These are phyloP conservation scores for Malbranchea zuffiana DNA, from an alignment of 2,329 filamentous ascomycete genomes.

Conservation along the genomic window DNA sequence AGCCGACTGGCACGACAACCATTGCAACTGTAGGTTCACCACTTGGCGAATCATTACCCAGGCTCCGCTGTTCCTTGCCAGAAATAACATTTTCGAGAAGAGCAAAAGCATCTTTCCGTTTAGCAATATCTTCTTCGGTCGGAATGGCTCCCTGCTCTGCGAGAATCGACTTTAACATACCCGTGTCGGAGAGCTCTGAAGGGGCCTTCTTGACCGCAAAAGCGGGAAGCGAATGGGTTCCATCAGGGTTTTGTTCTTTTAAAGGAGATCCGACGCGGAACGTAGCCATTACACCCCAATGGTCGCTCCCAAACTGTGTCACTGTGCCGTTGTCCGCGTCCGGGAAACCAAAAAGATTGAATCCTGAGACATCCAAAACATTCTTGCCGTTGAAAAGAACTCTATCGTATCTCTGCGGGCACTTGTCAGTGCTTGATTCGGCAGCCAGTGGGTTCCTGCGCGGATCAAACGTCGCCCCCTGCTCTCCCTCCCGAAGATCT, in stretches of 20 bases:
- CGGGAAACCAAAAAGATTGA: slow-evolving; percentile 49
- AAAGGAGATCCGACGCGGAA: slow-evolving; percentile 5
- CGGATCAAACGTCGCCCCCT: slow-evolving; percentile 56
- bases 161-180: slow-evolving; percentile 4
- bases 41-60: not conserved
- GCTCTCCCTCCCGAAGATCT: slow-evolving; percentile 46
- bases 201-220: not conserved
- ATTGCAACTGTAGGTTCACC: slow-evolving; percentile 29
- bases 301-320: slow-evolving; percentile 24
- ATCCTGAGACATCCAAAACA: slow-evolving; percentile 33
- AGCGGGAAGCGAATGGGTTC: not conserved
- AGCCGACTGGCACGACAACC: slow-evolving; percentile 52
- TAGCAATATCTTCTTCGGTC: slow-evolving; percentile 5
- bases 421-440: slow-evolving; percentile 39
- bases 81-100: slow-evolving; percentile 9
- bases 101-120: slow-evolving; percentile 8
- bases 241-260: not conserved
- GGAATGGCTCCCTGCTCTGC: slow-evolving; percentile 6
- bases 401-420: slow-evolving; percentile 56
- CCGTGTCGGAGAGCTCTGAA: not conserved
- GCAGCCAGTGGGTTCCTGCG: slow-evolving; percentile 46
- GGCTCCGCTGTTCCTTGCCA: not conserved
- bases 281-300: slow-evolving; percentile 17
- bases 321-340: slow-evolving; percentile 15
- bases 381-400: slow-evolving; percentile 42